Evolutionary conservation across 805 yeast genomes (phyloP), one percentile per base, ranked within the genome.

Genomic region (Candida silvicultrix): DNA sequence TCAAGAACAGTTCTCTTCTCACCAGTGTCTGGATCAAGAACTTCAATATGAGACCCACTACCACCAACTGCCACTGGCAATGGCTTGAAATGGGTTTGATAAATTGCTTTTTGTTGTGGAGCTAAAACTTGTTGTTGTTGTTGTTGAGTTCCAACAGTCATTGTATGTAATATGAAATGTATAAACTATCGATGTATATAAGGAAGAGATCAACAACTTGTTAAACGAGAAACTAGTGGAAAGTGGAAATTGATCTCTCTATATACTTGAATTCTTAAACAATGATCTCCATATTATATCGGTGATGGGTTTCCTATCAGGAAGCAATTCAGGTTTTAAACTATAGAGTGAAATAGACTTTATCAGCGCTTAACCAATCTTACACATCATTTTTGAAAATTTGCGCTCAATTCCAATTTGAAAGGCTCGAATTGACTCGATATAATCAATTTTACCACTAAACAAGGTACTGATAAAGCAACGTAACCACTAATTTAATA

Each of bases 1-100:
- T 74, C 78, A 28, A 71, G 51, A 15, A 69, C 55, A 42, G 58
- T 63, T 20, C 44, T 59, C 40, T 49, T 46, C 41, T 60, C 62
- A n/a, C 67, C 67, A 18, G 73, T 62, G 10, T 48, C 53, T 25
- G 71, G 67, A 51, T 70, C 71, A 43, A 55, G 63, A 22, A 68
- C 60, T 6, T 63, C 59, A 50, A 73, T 57, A 48, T 57, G 57
- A 41, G 59, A 48, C 23, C 77, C 77, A 25, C 63, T 55, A 41
- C 74, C 75, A 3, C 49, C 54, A n/a, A 67, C 46, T n/a, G 63
- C 67, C 38, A 57, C 53, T 19, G 70, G 70, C 19, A 59, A 49
- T 43, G 52, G 53, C 40, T 58, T 57, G 46, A 68, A 48, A 25
- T 60, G 53, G 21, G 64, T 60, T 54, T 66, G 73, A 44, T 68